Evolutionary conservation across 441 rosid species (phyloP).

Genomic region (Oxalis stricta): DNA sequence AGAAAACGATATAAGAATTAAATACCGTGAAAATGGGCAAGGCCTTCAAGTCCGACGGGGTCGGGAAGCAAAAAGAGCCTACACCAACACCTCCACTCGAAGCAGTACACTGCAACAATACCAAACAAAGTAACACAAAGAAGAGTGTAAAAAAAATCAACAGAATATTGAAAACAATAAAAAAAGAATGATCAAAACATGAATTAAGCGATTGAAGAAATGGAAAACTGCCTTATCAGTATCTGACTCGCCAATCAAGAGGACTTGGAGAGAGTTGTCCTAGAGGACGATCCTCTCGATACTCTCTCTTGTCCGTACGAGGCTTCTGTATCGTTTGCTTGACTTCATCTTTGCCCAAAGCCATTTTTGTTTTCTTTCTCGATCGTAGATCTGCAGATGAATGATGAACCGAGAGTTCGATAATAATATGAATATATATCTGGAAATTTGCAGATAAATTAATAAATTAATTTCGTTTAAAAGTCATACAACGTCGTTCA

Average conservation of each 20-base stretch:
- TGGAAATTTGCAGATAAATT: too few species aligned
- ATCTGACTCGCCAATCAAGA: constrained; percentile 73
- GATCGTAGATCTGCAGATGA: too few species aligned
- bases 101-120: constrained; percentile 63
- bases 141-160: not conserved
- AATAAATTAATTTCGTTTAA: too few species aligned
- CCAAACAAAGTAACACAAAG: not conserved
- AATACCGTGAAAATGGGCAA: constrained; percentile 86
- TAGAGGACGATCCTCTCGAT: constrained; percentile 50
- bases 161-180: not conserved
- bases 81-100: constrained; percentile 78
- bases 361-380: constrained; percentile 20
- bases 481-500: too few species aligned
- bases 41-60: constrained; percentile 79
- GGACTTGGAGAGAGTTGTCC: constrained; percentile 60
- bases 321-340: constrained; percentile 70
- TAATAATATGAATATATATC: too few species aligned
- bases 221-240: constrained; percentile 50
- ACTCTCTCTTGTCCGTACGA: constrained; percentile 57
- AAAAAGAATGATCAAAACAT: too few species aligned
- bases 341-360: constrained; percentile 26
- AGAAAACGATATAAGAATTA: not conserved
- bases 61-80: constrained; percentile 73
- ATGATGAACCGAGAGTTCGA: too few species aligned
- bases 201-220: too few species aligned